Evolutionary conservation across 2,329 filamentous ascomycete genomes (phyloP).

Genomic region (Ceratocystis lukuohia): DNA sequence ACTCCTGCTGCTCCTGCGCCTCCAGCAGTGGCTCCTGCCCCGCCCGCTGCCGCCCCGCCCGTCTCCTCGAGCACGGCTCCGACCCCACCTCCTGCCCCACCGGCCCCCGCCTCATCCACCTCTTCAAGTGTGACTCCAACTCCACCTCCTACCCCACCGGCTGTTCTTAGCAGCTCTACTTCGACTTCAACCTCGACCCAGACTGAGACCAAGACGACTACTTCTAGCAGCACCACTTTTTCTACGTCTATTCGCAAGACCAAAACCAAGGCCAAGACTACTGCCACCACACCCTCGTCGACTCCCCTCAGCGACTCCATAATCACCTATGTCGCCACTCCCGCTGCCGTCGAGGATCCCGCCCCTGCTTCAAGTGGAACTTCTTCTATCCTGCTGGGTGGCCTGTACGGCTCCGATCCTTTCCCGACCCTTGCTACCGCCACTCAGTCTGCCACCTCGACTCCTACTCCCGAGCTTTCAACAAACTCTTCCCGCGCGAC

Average conservation of each 20-base stretch:
- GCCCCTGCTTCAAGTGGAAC: background rate
- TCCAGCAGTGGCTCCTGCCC: background rate
- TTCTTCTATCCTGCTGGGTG: background rate
- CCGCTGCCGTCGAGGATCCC: background rate
- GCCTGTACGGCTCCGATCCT: background rate
- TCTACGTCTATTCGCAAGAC: conserved; percentile 9
- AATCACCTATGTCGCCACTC: conserved; percentile 8
- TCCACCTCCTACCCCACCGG: background rate
- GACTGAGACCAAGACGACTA: background rate
- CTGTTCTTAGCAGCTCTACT: background rate
- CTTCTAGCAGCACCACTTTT: conserved; percentile 8
- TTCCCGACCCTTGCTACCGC: background rate
- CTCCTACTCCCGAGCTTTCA: background rate
- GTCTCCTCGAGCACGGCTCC: background rate
- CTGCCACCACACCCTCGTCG: background rate
- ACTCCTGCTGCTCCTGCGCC: background rate
- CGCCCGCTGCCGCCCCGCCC: background rate
- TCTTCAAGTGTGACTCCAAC: background rate
- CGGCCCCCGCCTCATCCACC: background rate
- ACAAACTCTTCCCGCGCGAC: conserved; percentile 7
- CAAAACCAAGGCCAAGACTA: conserved; percentile 3
- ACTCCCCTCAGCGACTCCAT: conserved; percentile 14
- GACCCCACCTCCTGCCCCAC: background rate
- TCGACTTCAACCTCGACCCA: background rate
- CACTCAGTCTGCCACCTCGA: background rate